These are phyloP conservation scores for Calonectria leucothoes DNA, from an alignment of 2,329 filamentous ascomycete genomes.

Conservation along the genomic window DNA sequence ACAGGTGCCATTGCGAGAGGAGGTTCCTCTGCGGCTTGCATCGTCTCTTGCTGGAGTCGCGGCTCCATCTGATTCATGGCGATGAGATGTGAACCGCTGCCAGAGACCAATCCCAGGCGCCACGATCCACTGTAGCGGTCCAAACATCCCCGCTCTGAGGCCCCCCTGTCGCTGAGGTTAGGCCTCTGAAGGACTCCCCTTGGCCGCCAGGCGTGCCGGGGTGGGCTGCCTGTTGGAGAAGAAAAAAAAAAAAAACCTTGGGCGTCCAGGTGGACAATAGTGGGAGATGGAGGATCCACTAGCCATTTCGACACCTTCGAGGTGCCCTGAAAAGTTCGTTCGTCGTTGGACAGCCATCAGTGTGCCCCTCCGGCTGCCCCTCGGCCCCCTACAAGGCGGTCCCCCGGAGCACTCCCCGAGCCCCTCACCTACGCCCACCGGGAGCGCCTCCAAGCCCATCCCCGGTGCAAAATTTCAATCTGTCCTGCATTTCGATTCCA, in stretches of 20 bases:
- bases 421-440: slow-evolving; percentile 10
- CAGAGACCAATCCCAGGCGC: slow-evolving; percentile 33
- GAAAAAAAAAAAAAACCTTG: slow-evolving; percentile 21
- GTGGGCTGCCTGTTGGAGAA: slow-evolving; percentile 3
- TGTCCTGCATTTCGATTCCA: slow-evolving; percentile 32
- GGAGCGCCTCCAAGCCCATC: slow-evolving; percentile 17
- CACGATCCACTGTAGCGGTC: slow-evolving; percentile 40
- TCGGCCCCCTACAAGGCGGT: neutral
- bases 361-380: neutral
- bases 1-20: neutral
- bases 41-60: slow-evolving; percentile 38
- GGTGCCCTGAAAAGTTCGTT: neutral
- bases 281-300: slow-evolving; percentile 8
- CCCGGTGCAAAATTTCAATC: slow-evolving; percentile 22
- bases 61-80: slow-evolving; percentile 43
- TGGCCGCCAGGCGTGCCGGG: neutral
- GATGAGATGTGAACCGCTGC: slow-evolving; percentile 31
- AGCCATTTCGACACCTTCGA: neutral
- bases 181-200: neutral
- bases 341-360: neutral
- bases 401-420: slow-evolving; percentile 15
- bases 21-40: slow-evolving; percentile 35
- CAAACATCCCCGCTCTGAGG: slow-evolving; percentile 35
- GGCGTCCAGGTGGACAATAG: slow-evolving; percentile 22
- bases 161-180: slow-evolving; percentile 6